These are phyloP conservation scores for Rhazya stricta DNA, from an alignment of 257 asterid genomes.

Conservation along the genomic window DNA sequence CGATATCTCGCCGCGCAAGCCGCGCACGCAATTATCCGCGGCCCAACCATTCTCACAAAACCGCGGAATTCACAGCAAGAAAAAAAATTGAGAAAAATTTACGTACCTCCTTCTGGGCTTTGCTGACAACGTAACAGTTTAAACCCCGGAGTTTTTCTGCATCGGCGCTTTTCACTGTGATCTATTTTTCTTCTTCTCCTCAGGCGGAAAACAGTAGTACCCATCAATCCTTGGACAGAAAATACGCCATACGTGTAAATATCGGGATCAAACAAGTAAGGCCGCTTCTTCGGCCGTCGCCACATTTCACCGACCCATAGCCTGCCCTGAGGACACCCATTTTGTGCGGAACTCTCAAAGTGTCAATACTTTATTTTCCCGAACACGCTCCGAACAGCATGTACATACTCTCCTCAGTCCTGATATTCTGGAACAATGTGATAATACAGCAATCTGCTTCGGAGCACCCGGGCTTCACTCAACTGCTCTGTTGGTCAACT, in stretches of 20 bases:
- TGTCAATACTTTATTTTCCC: conserved; percentile 26
- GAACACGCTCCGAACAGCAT: conserved; percentile 29
- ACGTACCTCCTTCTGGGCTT: too few relatives aligned
- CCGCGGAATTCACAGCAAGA: too few relatives aligned
- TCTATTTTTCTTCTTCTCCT: conserved; percentile 16
- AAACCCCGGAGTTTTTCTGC: too few relatives aligned
- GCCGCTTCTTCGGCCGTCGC: conserved; percentile 26
- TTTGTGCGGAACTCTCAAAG: conserved; percentile 24
- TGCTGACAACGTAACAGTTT: too few relatives aligned
- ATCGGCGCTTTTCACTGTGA: too few relatives aligned
- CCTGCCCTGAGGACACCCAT: conserved; percentile 29
- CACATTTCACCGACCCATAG: conserved; percentile 34
- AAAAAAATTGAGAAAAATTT: too few relatives aligned
- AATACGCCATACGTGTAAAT: conserved; percentile 30
- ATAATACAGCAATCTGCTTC: conserved; percentile 31
- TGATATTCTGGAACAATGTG: conserved; percentile 31
- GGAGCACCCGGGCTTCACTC: conserved; percentile 34
- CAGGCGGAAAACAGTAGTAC: conserved; percentile 23
- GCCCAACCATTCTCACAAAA: too few relatives aligned
- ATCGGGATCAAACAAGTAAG: conserved; percentile 32
- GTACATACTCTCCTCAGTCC: conserved; percentile 34
- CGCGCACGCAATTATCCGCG: too few relatives aligned
- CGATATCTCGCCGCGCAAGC: too few relatives aligned
- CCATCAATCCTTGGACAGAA: conserved; percentile 36
- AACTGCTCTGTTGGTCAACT: conserved; percentile 27